Evolutionary conservation across 179 eudicot species (phyloP), one percentile per base, ranked within the genome.

Genomic region (Sideroxylon spinosum): DNA sequence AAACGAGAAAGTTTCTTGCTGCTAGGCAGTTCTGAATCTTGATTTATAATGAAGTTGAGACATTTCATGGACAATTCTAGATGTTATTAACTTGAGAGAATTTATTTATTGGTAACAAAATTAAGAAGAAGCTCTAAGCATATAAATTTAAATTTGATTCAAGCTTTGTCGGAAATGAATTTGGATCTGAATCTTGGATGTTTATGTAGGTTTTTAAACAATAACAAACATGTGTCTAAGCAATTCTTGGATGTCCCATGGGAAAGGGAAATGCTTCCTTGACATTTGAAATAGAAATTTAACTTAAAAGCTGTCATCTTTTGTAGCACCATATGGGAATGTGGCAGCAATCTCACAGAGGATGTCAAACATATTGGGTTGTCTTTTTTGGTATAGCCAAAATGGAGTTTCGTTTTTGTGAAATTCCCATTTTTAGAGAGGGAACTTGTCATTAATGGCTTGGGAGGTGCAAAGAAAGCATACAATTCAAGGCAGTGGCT

Each of bases 11-110:
- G 44, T 71, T 52, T 13, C 61, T 71, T 71, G 22, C 44, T 71
- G 61, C 22, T 8, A 52, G 75, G 46, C 26, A 71, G 16, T 62
- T 60, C 56, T 57, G 22, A 44, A 75, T 62, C 59, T 46, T 25
- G 22, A 50, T 75, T 61, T 75, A 14, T 75, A 12, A 68, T 14
- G 32, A 61, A 23, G 17, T 32, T n/a, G 57, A 46, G 78, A 46
- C 2, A 8, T 8, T 75, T 26, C 37, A 75, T 44, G 48, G 46
- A 71, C 20, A 71, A 52, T 52, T 68, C 22, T 71, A 9, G 61
- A 14, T 52, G 75, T 25, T 7, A 25, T 6, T 23, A 23, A 19
- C 23, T 19, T 22, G 7, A 7, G 20, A 6, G 14, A 19, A 20
- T n/a, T 59, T 59, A 59, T 59, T 59, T 59, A 6, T 1, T n/a